Evolutionary conservation across 441 rosid species (phyloP), one percentile per base, ranked within the genome.

Genomic region (Adansonia gregorii): DNA sequence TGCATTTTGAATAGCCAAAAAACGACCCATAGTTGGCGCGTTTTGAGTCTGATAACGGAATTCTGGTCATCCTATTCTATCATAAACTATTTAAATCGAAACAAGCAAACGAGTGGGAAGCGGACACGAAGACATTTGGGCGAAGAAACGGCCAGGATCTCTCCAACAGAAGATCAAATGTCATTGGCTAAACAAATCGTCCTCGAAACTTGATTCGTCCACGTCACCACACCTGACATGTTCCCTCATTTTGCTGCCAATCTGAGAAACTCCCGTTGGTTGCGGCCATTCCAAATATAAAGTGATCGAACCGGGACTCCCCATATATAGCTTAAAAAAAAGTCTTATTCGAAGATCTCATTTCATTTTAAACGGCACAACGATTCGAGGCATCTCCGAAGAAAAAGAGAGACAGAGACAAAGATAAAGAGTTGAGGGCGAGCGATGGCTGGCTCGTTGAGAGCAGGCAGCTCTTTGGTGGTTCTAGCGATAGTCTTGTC

Each of bases 191-290:
- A 54, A 8, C 0, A 1, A 49, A 22, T 27, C 55, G 2, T 6
- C 49, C 64, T 73, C 66, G 17, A 6, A 65, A 43, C 3, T 0
- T 75, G 2, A 88, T 86, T 93, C 92, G 98, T 86, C 88, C 91
- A 88, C 88, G 89, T 87, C 87, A 85, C 8, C 78, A 0, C 2
- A 4, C 4, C 81, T 91, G 96, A 89, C 94, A 85, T 84, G 84
- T 66, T 84, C 79, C 54, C 43, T 3, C 74, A 11, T 68, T 14
- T 64, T 6, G 10, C 56, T 63, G 20, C 15, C 78, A 56, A 9
- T 68, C 17, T 67, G 46, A 56, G 11, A 15, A 20, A 60, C 58
- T 51, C 52, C 84, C 66, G 70, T 46, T 19, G 56, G 35, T 67
- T 41, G 78, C 78, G 82, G 85, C 58, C 49, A 20, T 8, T 14